Evolutionary conservation across 2,329 filamentous ascomycete genomes (phyloP), one percentile per base, ranked within the genome.

Genomic region (Cyphellophora attinorum): DNA sequence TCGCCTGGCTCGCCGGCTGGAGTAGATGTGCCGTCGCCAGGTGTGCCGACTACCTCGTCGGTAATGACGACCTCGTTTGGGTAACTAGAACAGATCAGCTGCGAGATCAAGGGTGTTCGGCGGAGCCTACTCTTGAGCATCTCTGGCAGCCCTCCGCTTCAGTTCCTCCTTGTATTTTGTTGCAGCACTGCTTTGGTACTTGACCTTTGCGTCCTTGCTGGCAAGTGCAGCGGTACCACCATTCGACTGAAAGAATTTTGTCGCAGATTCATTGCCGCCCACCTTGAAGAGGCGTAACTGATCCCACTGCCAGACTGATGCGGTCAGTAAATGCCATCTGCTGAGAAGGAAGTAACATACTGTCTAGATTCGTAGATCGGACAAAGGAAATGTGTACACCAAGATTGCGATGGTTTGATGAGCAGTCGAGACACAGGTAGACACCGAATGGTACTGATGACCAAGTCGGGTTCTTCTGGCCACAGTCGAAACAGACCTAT

Each of bases 301-400:
- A 49, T 95, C 86, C 91, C 91, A 98, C 82, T 95, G 86, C 91
- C 91, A 98, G 68, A 85, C 80, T 84, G 51, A 23, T 31, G n/a
- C 15, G 10, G 38, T 58, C 45, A 56, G 51, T 31, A 29, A 37
- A 32, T 14, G 8, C n/a, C n/a, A n/a, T n/a, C n/a, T n/a, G n/a
- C n/a, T n/a, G n/a, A n/a, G n/a, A n/a, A n/a, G n/a, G n/a, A n/a
- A n/a, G n/a, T n/a, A n/a, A n/a, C n/a, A 57, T 83, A 96, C 89
- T 86, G 61, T 98, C 91, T 60, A 98, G 82, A 61, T 95, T 95
- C 43, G 89, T 96, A 42, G 89, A 96, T 54, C 91, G 82, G 53
- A 98, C 91, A 69, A 98, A 98, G 51, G 89, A 95, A 64, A 98
- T 95, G 64, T 98, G 91, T 41, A 96, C 89, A 61, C 91, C 91